Evolutionary conservation across 495 filamentous ascomycete genomes (phyloP).

Genomic region (Aspergillus indologenus): DNA sequence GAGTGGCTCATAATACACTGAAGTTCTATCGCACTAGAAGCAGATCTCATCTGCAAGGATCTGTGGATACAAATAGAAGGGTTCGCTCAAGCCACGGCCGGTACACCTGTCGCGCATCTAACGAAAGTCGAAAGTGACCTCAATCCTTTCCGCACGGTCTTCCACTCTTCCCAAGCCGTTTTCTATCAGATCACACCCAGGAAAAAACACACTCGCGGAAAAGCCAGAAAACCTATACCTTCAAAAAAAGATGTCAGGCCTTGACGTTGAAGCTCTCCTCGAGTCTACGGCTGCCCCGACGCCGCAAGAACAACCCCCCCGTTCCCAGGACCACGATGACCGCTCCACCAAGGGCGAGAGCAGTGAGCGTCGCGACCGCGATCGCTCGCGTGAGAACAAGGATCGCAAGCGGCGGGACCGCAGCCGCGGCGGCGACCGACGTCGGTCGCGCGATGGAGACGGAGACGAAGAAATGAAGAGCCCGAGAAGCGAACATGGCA

Average conservation of each 20-base stretch:
- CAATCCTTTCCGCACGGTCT: conserved; percentile 32
- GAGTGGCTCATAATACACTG: neutral
- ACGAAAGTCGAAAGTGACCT: conserved; percentile 47
- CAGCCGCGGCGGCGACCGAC: conserved; percentile 62
- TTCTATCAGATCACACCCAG: conserved; percentile 21
- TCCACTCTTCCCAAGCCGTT: conserved; percentile 7
- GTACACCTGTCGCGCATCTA: conserved; percentile 38
- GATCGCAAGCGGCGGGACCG: conserved; percentile 57
- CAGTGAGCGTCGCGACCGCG: conserved; percentile 53
- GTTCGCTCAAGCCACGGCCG: conserved; percentile 34
- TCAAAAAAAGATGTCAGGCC: conserved; percentile 68
- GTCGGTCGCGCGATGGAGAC: conserved; percentile 58
- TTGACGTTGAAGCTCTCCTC: conserved; percentile 91
- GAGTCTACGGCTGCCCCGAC: conserved; percentile 75
- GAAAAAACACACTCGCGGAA: conserved; percentile 10
- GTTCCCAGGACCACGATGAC: conserved; percentile 56
- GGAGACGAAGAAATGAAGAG: conserved; percentile 67
- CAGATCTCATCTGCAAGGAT: conserved; percentile 13
- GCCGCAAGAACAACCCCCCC: conserved; percentile 52
- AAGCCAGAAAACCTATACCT: conserved; percentile 6
- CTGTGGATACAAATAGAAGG: conserved; percentile 32
- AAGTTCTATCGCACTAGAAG: neutral
- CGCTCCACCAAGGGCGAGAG: conserved; percentile 52
- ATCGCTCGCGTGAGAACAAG: conserved; percentile 53
- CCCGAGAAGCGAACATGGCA: conserved; percentile 75